phyloP scores from a whole-genome alignment of 345 rosid species.

The Eucalyptus fibrosa region DNA sequence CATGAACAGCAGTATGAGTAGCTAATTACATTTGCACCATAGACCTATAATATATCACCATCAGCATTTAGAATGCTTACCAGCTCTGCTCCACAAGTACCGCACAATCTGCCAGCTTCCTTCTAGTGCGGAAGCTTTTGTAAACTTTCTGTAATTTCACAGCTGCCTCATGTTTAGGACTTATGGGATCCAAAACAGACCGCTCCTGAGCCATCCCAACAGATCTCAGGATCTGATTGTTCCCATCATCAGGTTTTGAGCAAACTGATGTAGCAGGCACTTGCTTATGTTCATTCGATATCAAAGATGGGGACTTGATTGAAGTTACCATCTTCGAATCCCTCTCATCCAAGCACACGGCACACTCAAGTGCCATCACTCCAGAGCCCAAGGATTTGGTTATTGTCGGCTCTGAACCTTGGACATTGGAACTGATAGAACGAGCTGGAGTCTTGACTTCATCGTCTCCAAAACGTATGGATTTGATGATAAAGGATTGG shows the following conservation, averaged over 20 bases:
- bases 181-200: slow-evolving; percentile 31
- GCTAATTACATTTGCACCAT: neutral
- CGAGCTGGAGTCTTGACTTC: slow-evolving; percentile 41
- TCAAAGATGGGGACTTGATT: neutral
- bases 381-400: slow-evolving; percentile 48
- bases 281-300: neutral
- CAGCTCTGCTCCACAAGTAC: slow-evolving; percentile 87
- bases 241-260: neutral
- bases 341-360: slow-evolving; percentile 45
- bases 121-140: slow-evolving; percentile 86
- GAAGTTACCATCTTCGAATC: slow-evolving; percentile 39
- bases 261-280: neutral
- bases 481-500: slow-evolving; percentile 53
- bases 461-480: slow-evolving; percentile 61
- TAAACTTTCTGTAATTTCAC: slow-evolving; percentile 84
- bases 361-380: slow-evolving; percentile 48
- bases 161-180: slow-evolving; percentile 73
- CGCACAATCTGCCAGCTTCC: slow-evolving; percentile 95
- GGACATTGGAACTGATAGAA: slow-evolving; percentile 41
- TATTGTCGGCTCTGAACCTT: slow-evolving; percentile 37
- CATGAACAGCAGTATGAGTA: slow-evolving; percentile 1
- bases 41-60: neutral
- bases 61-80: slow-evolving; percentile 11
- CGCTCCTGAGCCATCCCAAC: slow-evolving; percentile 1
- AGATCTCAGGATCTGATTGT: neutral